Evolutionary conservation across 2,329 filamentous ascomycete genomes (phyloP).

Genomic region (Phyllosticta citriasiana): DNA sequence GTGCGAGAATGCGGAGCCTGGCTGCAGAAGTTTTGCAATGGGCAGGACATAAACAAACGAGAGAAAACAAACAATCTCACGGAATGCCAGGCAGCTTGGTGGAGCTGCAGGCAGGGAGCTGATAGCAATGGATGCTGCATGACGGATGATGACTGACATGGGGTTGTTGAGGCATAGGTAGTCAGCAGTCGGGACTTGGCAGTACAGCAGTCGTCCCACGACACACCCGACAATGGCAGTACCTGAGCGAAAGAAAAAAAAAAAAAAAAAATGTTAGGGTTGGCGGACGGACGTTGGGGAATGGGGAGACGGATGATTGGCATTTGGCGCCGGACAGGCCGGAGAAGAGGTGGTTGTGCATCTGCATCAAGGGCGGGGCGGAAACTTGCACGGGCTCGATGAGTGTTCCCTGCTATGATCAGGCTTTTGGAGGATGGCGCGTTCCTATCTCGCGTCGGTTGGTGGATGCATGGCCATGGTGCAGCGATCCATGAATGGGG

Average conservation of each 20-base stretch:
- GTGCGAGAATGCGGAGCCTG: background rate
- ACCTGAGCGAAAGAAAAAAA: background rate
- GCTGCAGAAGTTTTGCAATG: background rate
- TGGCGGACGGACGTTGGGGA: slow-evolving; percentile 25
- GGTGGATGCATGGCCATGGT: background rate
- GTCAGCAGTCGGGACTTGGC: background rate
- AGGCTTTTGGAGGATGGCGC: background rate
- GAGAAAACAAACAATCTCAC: background rate
- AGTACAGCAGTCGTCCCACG: background rate
- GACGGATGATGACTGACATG: background rate
- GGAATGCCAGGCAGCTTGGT: background rate
- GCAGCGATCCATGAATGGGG: background rate
- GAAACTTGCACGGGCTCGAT: background rate
- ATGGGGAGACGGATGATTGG: background rate
- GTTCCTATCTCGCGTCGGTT: background rate
- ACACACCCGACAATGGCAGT: background rate
- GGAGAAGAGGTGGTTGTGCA: background rate
- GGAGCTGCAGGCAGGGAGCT: background rate
- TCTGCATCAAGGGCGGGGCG: background rate
- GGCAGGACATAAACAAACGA: background rate
- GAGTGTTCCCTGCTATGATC: background rate
- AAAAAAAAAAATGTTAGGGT: slow-evolving; percentile 17
- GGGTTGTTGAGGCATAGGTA: background rate
- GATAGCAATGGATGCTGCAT: background rate
- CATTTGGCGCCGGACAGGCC: background rate